phyloP scores from a whole-genome alignment of 2,329 filamentous ascomycete species.

The Sphaerulina musiva region DNA sequence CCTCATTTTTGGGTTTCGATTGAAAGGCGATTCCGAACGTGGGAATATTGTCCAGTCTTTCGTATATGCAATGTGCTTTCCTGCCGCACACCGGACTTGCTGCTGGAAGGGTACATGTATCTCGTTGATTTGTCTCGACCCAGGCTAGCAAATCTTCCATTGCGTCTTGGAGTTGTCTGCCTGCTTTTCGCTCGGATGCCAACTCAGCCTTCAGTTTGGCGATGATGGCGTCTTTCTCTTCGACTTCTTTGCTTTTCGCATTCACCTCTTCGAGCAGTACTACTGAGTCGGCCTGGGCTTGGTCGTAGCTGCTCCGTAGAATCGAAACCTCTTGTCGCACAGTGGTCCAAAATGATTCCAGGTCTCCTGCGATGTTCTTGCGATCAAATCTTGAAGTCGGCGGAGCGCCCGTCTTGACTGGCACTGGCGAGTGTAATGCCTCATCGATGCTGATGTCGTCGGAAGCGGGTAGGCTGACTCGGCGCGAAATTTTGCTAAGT shows the following conservation, averaged over 20 bases:
- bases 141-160: constrained; percentile 7
- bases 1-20: not conserved
- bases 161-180: constrained; percentile 3
- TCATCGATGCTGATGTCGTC: constrained; percentile 2
- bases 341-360: constrained; percentile 3
- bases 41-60: constrained; percentile 1
- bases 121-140: constrained; percentile 3
- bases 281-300: constrained; percentile 1
- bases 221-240: constrained; percentile 1
- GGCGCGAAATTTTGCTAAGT: constrained; percentile 4
- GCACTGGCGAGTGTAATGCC: not conserved
- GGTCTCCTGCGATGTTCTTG: not conserved
- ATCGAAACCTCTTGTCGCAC: constrained; percentile 2
- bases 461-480: constrained; percentile 1
- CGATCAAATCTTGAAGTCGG: not conserved
- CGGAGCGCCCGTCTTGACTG: not conserved
- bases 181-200: not conserved
- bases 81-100: not conserved
- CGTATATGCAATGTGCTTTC: not conserved
- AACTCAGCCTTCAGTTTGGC: constrained; percentile 1
- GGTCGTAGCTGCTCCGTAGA: not conserved
- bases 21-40: constrained; percentile 4
- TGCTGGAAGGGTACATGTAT: not conserved
- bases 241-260: not conserved
- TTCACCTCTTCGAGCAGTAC: constrained; percentile 2